Evolutionary conservation across 768 basidiomycete genomes (phyloP).

Genomic region (Lyophyllum semitale): DNA sequence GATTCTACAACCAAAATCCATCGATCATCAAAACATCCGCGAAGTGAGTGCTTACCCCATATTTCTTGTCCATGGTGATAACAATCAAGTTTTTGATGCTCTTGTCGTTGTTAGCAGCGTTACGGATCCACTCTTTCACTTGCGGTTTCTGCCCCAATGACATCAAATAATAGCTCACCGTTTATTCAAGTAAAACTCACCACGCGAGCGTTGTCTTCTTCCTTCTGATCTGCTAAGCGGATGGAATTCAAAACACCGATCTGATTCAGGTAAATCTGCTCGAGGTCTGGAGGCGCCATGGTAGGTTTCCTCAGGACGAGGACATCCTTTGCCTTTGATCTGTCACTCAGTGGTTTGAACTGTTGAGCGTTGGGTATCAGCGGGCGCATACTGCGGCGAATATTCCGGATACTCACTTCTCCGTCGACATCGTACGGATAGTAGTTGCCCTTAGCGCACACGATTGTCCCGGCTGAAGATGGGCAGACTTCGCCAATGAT

Average conservation of each 20-base stretch:
- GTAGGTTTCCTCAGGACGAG: constrained; percentile 9
- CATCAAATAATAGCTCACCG: not conserved
- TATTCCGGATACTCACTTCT: too few relatives aligned
- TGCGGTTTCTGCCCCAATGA: not conserved
- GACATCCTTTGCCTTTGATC: constrained; percentile 8
- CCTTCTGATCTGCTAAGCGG: not conserved
- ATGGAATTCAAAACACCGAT: constrained; percentile 6
- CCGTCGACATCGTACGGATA: too few relatives aligned
- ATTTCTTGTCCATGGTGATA: not conserved
- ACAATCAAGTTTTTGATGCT: not conserved
- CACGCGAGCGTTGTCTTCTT: not conserved
- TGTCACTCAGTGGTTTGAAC: not conserved
- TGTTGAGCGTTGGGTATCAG: too few relatives aligned
- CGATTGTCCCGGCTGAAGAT: too few relatives aligned
- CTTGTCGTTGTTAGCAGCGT: not conserved
- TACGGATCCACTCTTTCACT: constrained; percentile 3
- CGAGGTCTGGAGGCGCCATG: not conserved
- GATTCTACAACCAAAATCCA: not conserved
- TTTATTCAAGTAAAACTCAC: not conserved
- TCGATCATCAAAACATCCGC: not conserved
- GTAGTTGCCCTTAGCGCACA: too few relatives aligned
- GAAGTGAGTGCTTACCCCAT: not conserved
- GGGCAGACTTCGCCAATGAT: too few relatives aligned
- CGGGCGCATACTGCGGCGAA: too few relatives aligned
- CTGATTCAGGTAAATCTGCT: constrained; percentile 9